Conservation (phyloP, 2,329 filamentous ascomycete genomes). For the Colletotrichum sublineola region DNA sequence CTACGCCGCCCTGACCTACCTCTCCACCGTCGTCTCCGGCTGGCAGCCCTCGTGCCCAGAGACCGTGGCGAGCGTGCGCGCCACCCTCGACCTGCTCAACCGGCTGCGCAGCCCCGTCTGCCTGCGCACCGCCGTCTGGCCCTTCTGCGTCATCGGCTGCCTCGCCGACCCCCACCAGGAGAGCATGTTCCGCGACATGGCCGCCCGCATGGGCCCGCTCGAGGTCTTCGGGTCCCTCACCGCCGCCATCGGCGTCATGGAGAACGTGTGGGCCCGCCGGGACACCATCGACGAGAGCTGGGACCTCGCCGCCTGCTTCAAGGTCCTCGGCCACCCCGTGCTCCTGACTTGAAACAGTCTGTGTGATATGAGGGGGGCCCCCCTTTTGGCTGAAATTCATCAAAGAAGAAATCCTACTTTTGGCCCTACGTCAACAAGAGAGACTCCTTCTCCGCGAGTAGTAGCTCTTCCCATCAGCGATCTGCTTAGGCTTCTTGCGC, state of each 20-base stretch:
- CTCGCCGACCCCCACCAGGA: constrained; percentile 57
- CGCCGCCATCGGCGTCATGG: constrained; percentile 60
- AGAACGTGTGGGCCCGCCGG: constrained; percentile 59
- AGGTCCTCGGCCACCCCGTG: constrained; percentile 55
- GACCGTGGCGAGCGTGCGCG: constrained; percentile 52
- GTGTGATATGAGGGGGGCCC: too few species aligned
- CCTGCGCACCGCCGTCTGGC: constrained; percentile 57
- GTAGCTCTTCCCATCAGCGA: neutral
- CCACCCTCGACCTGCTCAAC: constrained; percentile 51
- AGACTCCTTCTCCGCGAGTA: neutral
- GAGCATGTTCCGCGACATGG: constrained; percentile 57
- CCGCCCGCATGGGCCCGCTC: constrained; percentile 56
- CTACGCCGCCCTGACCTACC: constrained; percentile 61
- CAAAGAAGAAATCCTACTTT: too few species aligned
- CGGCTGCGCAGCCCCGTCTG: constrained; percentile 52
- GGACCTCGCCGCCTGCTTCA: constrained; percentile 60
- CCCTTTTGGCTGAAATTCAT: neutral
- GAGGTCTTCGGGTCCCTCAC: constrained; percentile 61
- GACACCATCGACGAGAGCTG: constrained; percentile 57
- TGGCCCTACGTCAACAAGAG: too few species aligned
- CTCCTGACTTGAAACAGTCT: constrained; percentile 51
- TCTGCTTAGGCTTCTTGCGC: neutral
- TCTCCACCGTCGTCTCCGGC: constrained; percentile 62
- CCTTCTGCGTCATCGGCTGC: constrained; percentile 58
- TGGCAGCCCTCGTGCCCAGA: constrained; percentile 63